Conservation (phyloP, 495 filamentous ascomycete genomes). For the Tuber magnatum region DNA sequence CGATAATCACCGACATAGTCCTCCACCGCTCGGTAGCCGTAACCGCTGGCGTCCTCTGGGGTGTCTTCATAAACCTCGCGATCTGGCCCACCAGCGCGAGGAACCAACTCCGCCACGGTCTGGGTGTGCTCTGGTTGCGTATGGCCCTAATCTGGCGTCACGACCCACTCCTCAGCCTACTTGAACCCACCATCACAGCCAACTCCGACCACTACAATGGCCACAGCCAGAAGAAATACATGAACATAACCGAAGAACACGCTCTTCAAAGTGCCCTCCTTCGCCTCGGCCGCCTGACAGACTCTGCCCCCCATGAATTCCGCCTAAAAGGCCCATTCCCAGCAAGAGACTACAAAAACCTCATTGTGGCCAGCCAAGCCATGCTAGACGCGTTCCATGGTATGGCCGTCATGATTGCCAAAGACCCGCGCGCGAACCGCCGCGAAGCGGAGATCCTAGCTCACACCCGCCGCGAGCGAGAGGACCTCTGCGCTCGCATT, state of each 20-base stretch:
- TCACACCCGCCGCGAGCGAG: slow-evolving; percentile 72
- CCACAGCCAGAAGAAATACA: slow-evolving; percentile 52
- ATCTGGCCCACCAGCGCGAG: slow-evolving; percentile 92
- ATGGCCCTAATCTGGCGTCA: slow-evolving; percentile 95
- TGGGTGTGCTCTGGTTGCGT: slow-evolving; percentile 78
- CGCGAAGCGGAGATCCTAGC: slow-evolving; percentile 72
- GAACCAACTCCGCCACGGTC: slow-evolving; percentile 73
- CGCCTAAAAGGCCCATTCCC: slow-evolving; percentile 80
- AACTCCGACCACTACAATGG: slow-evolving; percentile 7
- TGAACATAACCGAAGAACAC: slow-evolving; percentile 74
- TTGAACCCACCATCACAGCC: slow-evolving; percentile 45
- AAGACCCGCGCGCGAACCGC: slow-evolving; percentile 64
- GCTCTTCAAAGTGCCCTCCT: slow-evolving; percentile 56
- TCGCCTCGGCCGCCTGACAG: slow-evolving; percentile 63
- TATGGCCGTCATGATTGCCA: slow-evolving; percentile 86
- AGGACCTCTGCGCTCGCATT: slow-evolving; percentile 71
- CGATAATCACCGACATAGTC: slow-evolving; percentile 77
- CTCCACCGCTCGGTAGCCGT: slow-evolving; percentile 89
- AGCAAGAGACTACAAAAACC: slow-evolving; percentile 56
- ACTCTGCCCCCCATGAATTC: slow-evolving; percentile 70
- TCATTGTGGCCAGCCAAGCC: slow-evolving; percentile 68
- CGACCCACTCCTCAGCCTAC: slow-evolving; percentile 74
- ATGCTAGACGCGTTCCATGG: slow-evolving; percentile 90
- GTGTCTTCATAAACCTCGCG: slow-evolving; percentile 76
- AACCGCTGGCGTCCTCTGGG: slow-evolving; percentile 81